phyloP scores from a whole-genome alignment of 2,329 filamentous ascomycete genomes.

The Beauveria australis region DNA sequence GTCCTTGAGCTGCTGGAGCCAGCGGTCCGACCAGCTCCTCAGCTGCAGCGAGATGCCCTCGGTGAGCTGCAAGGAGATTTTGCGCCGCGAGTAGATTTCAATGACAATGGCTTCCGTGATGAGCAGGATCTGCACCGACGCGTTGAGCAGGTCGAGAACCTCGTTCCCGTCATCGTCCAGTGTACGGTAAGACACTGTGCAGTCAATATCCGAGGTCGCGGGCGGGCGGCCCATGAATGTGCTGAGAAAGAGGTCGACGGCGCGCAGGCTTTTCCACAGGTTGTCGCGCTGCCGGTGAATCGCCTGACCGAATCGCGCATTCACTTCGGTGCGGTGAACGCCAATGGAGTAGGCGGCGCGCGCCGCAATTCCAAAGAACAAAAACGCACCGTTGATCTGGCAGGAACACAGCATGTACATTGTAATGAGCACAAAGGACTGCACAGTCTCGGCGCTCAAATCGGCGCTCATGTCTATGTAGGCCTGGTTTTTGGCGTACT shows the following conservation, averaged over 20 bases:
- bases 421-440: conserved; percentile 42
- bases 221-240: conserved; percentile 47
- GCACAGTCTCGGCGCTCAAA: conserved; percentile 40
- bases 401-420: conserved; percentile 47
- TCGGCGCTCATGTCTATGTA: conserved; percentile 37
- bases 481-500: conserved; percentile 39
- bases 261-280: conserved; percentile 45
- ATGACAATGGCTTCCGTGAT: conserved; percentile 43
- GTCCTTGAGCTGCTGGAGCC: conserved; percentile 37
- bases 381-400: conserved; percentile 46
- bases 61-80: conserved; percentile 44
- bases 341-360: conserved; percentile 46
- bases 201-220: conserved; percentile 45
- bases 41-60: conserved; percentile 46
- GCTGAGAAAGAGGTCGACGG: conserved; percentile 44
- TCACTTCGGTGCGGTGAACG: conserved; percentile 45
- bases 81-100: conserved; percentile 44
- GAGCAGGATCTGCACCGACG: conserved; percentile 44
- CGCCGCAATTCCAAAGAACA: conserved; percentile 46
- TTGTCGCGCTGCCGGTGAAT: conserved; percentile 37
- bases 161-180: conserved; percentile 29
- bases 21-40: conserved; percentile 41
- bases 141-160: conserved; percentile 38
- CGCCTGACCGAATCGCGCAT: conserved; percentile 39
- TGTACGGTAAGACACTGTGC: conserved; percentile 40